phyloP scores from a whole-genome alignment of 257 asterid species.

The Solanum acaule region DNA sequence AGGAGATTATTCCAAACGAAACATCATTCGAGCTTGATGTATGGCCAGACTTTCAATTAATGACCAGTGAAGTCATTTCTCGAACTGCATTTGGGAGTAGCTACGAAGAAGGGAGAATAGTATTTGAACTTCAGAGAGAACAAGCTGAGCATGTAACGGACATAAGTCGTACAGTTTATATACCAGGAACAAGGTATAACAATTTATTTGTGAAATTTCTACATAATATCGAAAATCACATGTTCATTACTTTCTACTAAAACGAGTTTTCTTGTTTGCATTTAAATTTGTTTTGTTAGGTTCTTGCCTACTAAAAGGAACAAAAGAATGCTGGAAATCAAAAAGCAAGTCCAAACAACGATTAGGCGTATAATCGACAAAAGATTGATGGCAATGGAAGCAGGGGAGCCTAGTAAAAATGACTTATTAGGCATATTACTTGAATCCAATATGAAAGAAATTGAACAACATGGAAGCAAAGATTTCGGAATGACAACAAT shows the following conservation, averaged over 20 bases:
- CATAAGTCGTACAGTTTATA: slow-evolving; percentile 6
- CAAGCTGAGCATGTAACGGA: slow-evolving; percentile 19
- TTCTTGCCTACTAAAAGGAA: slow-evolving; percentile 34
- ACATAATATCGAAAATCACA: background rate
- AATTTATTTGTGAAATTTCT: background rate
- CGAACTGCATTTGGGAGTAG: slow-evolving; percentile 46
- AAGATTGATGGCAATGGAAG: slow-evolving; percentile 22
- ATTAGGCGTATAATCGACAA: slow-evolving; percentile 17
- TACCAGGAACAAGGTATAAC: slow-evolving; percentile 38
- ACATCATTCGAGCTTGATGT: slow-evolving; percentile 25
- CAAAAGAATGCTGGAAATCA: slow-evolving; percentile 26
- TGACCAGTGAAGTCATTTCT: slow-evolving; percentile 30
- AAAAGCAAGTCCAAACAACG: slow-evolving; percentile 4
- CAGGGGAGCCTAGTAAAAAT: slow-evolving; percentile 20
- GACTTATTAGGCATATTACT: slow-evolving; percentile 33
- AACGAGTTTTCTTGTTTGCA: background rate
- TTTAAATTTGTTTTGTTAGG: slow-evolving; percentile 1
- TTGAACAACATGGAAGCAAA: slow-evolving; percentile 15
- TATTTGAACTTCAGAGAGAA: slow-evolving; percentile 33
- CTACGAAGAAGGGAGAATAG: slow-evolving; percentile 37
- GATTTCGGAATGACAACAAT: slow-evolving; percentile 11
- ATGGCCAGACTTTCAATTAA: slow-evolving; percentile 31
- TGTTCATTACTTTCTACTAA: background rate
- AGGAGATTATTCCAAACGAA: slow-evolving; percentile 1
- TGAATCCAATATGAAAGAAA: slow-evolving; percentile 34